phyloP scores from a whole-genome alignment of 2,329 filamentous ascomycete species.

The Pleomassaria siparia region DNA sequence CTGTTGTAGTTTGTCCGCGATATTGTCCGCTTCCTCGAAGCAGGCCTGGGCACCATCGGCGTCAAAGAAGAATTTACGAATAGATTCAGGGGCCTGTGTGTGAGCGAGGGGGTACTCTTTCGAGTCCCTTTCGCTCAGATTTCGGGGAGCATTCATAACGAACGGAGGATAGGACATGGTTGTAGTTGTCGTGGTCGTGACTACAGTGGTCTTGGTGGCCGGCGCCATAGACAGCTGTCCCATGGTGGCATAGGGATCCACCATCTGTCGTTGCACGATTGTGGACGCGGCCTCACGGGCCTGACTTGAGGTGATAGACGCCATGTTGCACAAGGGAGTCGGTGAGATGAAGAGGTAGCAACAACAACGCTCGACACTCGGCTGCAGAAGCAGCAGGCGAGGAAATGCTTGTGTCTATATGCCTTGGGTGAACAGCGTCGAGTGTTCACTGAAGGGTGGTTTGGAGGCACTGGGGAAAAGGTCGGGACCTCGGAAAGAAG shows the following conservation, averaged over 20 bases:
- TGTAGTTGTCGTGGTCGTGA: slow-evolving; percentile 91
- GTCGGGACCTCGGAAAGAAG: slow-evolving; percentile 9
- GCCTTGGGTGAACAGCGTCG: slow-evolving; percentile 8
- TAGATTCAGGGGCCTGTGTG: slow-evolving; percentile 75
- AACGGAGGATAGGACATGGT: slow-evolving; percentile 82
- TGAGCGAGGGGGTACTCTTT: slow-evolving; percentile 89
- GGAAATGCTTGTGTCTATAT: neutral
- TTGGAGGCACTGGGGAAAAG: slow-evolving; percentile 4
- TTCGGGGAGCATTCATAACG: slow-evolving; percentile 71
- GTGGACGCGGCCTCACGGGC: slow-evolving; percentile 28
- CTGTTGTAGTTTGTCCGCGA: slow-evolving; percentile 55
- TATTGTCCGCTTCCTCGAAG: slow-evolving; percentile 64
- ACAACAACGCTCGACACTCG: neutral
- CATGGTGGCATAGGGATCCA: slow-evolving; percentile 47
- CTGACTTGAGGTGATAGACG: slow-evolving; percentile 25
- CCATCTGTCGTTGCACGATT: slow-evolving; percentile 24
- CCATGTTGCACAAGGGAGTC: slow-evolving; percentile 25
- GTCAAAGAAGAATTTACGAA: slow-evolving; percentile 77
- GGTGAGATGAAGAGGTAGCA: neutral
- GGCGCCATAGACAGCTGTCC: slow-evolving; percentile 65
- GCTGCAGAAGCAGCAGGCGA: neutral
- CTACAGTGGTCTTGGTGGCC: slow-evolving; percentile 65
- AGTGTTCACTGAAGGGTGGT: slow-evolving; percentile 13
- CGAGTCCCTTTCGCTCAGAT: slow-evolving; percentile 72
- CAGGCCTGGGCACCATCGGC: slow-evolving; percentile 62